These are phyloP conservation scores for Panaeolus papilionaceus DNA, from an alignment of 768 basidiomycete genomes.

Conservation along the genomic window DNA sequence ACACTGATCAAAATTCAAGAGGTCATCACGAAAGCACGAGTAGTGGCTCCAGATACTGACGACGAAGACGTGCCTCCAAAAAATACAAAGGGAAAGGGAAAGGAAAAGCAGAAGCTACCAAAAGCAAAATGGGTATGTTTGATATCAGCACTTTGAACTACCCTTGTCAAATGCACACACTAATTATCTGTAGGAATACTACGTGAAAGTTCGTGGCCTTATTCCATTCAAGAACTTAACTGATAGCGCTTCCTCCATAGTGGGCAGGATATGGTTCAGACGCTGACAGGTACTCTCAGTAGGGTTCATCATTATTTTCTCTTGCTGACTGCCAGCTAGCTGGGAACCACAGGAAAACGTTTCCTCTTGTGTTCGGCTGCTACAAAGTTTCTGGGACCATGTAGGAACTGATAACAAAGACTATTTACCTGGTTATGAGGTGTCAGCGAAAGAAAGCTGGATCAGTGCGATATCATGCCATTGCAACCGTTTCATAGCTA, in stretches of 20 bases:
- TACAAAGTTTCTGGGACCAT: slow-evolving; percentile 69
- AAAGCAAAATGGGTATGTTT: slow-evolving; percentile 58
- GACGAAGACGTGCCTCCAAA: slow-evolving; percentile 20
- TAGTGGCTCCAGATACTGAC: slow-evolving; percentile 36
- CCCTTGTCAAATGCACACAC: slow-evolving; percentile 1
- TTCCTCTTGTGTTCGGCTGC: slow-evolving; percentile 58
- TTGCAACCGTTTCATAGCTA: slow-evolving; percentile 14
- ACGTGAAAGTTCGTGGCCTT: slow-evolving; percentile 60
- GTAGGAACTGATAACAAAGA: slow-evolving; percentile 63
- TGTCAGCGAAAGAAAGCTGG: slow-evolving; percentile 56
- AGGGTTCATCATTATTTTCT: slow-evolving; percentile 5
- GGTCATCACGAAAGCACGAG: slow-evolving; percentile 65
- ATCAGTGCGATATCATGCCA: slow-evolving; percentile 50
- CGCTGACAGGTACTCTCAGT: slow-evolving; percentile 53
- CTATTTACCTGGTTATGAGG: slow-evolving; percentile 52
- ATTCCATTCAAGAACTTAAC: neutral
- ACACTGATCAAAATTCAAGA: slow-evolving; percentile 42
- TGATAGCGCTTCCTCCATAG: slow-evolving; percentile 37
- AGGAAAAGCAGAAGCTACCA: slow-evolving; percentile 26
- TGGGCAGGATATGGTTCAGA: slow-evolving; percentile 70
- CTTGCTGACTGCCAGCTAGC: slow-evolving; percentile 39
- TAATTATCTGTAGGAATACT: slow-evolving; percentile 53
- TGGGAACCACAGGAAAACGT: slow-evolving; percentile 77
- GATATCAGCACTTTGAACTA: slow-evolving; percentile 16
- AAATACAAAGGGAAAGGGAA: slow-evolving; percentile 25